Evolutionary conservation across 352 stramenopile genomes (phyloP).

Genomic region (Globisporangium spiculum): DNA sequence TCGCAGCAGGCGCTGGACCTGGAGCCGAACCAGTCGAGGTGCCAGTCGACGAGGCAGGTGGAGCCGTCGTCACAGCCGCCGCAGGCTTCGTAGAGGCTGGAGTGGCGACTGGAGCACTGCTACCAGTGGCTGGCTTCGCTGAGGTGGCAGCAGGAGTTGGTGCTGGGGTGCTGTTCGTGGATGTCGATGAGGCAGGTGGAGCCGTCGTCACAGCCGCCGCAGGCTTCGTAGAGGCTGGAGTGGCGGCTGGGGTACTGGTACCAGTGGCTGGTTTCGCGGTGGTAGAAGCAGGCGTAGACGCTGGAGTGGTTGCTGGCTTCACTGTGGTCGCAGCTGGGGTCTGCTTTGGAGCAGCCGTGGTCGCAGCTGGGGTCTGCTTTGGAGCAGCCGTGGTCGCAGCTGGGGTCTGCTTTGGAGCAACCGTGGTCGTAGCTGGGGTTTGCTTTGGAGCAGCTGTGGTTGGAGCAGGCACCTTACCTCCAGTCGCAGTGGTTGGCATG

Average conservation of each 20-base stretch:
- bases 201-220: not conserved
- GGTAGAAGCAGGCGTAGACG: conserved; percentile 8
- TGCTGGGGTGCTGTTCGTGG: not conserved
- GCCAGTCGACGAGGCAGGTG: not conserved
- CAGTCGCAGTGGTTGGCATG: conserved; percentile 4
- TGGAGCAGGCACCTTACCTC: not conserved
- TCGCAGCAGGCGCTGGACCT: not conserved
- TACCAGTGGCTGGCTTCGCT: conserved; percentile 5
- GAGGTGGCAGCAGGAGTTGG: conserved; percentile 1
- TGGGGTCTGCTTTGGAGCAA: conserved; percentile 1
- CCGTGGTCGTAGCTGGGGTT: conserved; percentile 6
- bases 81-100: not conserved
- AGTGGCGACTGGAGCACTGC: not conserved
- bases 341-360: conserved; percentile 3
- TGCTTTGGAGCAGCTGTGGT: conserved; percentile 4
- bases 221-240: conserved; percentile 2
- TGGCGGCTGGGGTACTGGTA: not conserved
- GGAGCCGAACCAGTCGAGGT: not conserved
- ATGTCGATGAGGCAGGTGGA: not conserved
- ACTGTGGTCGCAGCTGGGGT: conserved; percentile 1
- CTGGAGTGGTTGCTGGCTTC: conserved; percentile 6
- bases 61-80: not conserved
- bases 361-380: conserved; percentile 10
- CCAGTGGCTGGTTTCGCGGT: conserved; percentile 1
- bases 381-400: not conserved